Percentiles rank a stretch among this genome's conserved stretches.
Conservation (phyloP, 768 basidiomycete species). For the Lanmaoa rubissima region DNA sequence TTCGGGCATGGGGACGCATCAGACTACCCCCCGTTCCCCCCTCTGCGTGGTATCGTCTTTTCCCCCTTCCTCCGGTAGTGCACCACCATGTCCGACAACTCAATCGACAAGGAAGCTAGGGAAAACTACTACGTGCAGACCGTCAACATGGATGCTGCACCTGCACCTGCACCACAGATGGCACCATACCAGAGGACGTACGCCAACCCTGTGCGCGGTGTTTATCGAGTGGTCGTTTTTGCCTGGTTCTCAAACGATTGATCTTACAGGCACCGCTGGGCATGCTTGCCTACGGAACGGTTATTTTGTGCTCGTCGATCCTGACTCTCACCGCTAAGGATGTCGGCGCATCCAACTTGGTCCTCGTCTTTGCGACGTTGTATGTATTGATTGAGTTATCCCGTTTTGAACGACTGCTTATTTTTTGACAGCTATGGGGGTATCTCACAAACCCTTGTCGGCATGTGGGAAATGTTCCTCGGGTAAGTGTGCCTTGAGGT, state of each 20-base stretch:
- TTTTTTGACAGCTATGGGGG: slow-evolving; percentile 26
- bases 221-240: not conserved
- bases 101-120: slow-evolving; percentile 22
- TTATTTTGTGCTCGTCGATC: slow-evolving; percentile 30
- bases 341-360: slow-evolving; percentile 23
- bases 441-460: slow-evolving; percentile 30
- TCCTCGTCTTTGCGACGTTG: slow-evolving; percentile 31
- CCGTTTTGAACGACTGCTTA: not conserved
- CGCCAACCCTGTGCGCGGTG: slow-evolving; percentile 22
- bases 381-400: slow-evolving; percentile 4
- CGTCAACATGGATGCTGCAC: slow-evolving; percentile 17
- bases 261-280: slow-evolving; percentile 25
- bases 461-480: slow-evolving; percentile 34
- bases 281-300: slow-evolving; percentile 30
- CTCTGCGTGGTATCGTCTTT: slow-evolving; percentile 1
- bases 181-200: slow-evolving; percentile 27
- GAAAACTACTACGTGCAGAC: slow-evolving; percentile 31
- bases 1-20: not conserved
- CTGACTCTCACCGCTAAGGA: slow-evolving; percentile 22
- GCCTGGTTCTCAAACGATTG: not conserved
- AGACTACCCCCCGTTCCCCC: not conserved
- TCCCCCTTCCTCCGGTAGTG: not conserved
- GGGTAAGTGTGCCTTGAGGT: slow-evolving; percentile 16
- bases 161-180: slow-evolving; percentile 19
- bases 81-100: slow-evolving; percentile 21